phyloP scores from a whole-genome alignment of 2,329 filamentous ascomycete species.

The Colletotrichum sp. region DNA sequence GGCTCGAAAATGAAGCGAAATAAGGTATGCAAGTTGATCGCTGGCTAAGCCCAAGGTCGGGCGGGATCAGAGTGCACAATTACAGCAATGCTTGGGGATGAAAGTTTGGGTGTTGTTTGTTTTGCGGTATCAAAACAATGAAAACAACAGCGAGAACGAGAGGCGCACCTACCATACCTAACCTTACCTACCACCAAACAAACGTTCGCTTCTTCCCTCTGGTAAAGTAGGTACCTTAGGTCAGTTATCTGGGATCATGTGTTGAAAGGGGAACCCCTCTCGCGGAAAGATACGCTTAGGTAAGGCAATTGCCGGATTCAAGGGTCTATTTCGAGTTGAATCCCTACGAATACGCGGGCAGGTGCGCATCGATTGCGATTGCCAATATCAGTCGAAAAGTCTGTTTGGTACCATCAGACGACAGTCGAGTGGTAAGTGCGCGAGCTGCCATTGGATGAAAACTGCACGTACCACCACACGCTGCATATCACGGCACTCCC shows the following conservation, averaged over 20 bases:
- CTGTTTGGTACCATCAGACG: background rate
- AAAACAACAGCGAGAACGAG: background rate
- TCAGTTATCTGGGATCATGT: background rate
- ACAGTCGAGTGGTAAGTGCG: background rate
- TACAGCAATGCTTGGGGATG: background rate
- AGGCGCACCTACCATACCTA: slow-evolving; percentile 1
- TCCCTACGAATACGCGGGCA: background rate
- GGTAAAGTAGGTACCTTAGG: background rate
- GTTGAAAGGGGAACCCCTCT: background rate
- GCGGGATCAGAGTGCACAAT: background rate
- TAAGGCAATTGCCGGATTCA: background rate
- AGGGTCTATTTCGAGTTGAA: background rate
- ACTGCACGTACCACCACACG: background rate
- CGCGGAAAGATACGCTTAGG: background rate
- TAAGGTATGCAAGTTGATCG: background rate
- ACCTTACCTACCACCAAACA: background rate
- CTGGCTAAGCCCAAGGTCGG: background rate
- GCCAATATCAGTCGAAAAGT: background rate
- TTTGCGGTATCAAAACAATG: background rate
- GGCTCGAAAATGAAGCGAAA: background rate
- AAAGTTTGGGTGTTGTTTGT: background rate
- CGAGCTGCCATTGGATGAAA: background rate
- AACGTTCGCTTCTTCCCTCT: background rate
- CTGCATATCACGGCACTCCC: background rate
- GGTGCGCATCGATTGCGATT: background rate